Base-by-base conservation (phyloP, 495 filamentous ascomycete species). In the Podospora tetraspora region DNA sequence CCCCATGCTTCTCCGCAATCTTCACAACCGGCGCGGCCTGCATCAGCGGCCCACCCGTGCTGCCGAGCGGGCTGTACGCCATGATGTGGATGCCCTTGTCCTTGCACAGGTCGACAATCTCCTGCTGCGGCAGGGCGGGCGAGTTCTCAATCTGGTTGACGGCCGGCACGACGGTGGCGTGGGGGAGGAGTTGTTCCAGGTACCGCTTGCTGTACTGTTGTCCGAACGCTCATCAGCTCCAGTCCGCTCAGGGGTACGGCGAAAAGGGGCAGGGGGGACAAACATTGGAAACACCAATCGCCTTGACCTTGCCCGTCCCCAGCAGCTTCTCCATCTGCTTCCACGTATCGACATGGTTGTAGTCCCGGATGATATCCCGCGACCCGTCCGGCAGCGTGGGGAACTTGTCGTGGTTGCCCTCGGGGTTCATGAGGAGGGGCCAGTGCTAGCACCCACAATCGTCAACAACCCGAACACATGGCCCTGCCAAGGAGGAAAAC, bases 121-220 rank as follows among this genome's bases (percentile, higher is more conserved):
- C 91, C 78, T 93, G 89, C 81, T 95, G 92, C 1, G 92, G 92
- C n/a, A 95, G 85, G 6, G 83, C 84, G 16, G 90, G 90, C 81
- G 94, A 91, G 81, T 94, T 93, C 81, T 97, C 93, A 74, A 96
- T 93, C 86, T 96, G 92, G 81, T 96, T 95, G 69, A 88, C 90
- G n/a, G 92, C 92, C 12, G 93, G 93, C 1, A 89, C 76, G 57
- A 94, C 79, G 34, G 79, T 84, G 62, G 85, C 86, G 62, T 89
- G 80, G 4, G 86, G 82, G 8, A 95, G 84, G 57, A 96, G 82
- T 74, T 93, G 79, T 75, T 93, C 85, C 1, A 96, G 84, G 75
- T 89, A 93, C 64, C 80, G 79, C 64, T 85, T 83, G 75, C 88
- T 91, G 83, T 92, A 94, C 76, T 79, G 67, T 62, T 66, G 13